Conservation (phyloP, 768 basidiomycete genomes). For the Suillus ampliporus region DNA sequence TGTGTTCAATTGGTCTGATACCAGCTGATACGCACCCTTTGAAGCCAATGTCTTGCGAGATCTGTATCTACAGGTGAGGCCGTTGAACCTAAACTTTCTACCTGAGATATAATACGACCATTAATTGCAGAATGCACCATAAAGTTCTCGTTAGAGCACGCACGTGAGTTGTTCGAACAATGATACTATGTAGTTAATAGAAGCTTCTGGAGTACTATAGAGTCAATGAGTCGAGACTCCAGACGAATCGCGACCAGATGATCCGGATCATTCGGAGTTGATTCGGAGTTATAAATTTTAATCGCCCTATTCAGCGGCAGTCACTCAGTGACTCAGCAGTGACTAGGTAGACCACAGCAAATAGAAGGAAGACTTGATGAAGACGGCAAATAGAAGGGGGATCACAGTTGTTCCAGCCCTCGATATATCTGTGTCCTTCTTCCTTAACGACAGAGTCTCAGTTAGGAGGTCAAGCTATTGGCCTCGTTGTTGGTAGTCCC, state of each 20-base stretch:
- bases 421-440: slow-evolving; percentile 84
- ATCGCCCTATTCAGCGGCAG: slow-evolving; percentile 61
- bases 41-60: not conserved
- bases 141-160: not conserved
- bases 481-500: no score
- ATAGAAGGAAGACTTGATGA: no score
- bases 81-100: not conserved
- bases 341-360: no score
- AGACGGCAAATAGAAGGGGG: no score
- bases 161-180: not conserved
- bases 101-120: not conserved
- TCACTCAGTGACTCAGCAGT: no score
- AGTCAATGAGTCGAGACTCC: no score
- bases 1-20: not conserved
- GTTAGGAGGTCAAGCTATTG: slow-evolving; percentile 53
- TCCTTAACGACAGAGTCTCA: slow-evolving; percentile 89
- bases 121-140: not conserved
- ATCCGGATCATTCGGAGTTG: no score
- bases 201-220: not conserved
- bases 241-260: no score
- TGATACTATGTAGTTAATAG: not conserved
- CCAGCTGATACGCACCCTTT: slow-evolving; percentile 6
- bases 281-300: slow-evolving; percentile 37
- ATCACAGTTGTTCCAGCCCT: no score
- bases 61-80: not conserved